Evolutionary conservation across 2,329 filamentous ascomycete species (phyloP).

Genomic region (Botrytis pseudocinerea): DNA sequence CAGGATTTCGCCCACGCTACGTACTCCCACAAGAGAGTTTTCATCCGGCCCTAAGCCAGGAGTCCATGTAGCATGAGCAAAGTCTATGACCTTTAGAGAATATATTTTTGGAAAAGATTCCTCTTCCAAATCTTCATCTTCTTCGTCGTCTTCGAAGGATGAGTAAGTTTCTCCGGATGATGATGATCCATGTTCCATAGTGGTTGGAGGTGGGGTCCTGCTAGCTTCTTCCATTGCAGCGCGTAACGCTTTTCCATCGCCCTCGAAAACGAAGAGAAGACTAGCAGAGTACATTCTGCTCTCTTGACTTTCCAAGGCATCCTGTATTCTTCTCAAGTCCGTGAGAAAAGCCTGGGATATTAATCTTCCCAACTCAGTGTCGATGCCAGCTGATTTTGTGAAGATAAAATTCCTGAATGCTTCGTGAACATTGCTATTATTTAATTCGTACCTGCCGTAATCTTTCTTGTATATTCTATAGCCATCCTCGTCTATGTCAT

Average conservation of each 20-base stretch:
- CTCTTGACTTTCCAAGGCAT: slow-evolving; percentile 56
- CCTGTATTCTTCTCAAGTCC: slow-evolving; percentile 54
- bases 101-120: slow-evolving; percentile 65
- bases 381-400: slow-evolving; percentile 58
- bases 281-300: slow-evolving; percentile 60
- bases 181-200: slow-evolving; percentile 38
- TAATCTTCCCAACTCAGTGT: slow-evolving; percentile 56
- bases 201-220: slow-evolving; percentile 36
- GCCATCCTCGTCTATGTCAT: slow-evolving; percentile 53
- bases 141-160: slow-evolving; percentile 46
- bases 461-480: slow-evolving; percentile 65
- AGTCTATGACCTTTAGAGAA: slow-evolving; percentile 88
- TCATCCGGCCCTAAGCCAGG: slow-evolving; percentile 83
- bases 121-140: slow-evolving; percentile 55
- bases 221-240: slow-evolving; percentile 41
- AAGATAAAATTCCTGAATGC: slow-evolving; percentile 60
- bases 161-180: slow-evolving; percentile 30
- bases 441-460: slow-evolving; percentile 56
- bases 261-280: slow-evolving; percentile 64
- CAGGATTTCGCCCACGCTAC: slow-evolving; percentile 71
- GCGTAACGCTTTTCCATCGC: slow-evolving; percentile 56
- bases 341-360: slow-evolving; percentile 55
- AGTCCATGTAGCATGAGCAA: slow-evolving; percentile 84
- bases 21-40: slow-evolving; percentile 74
- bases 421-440: slow-evolving; percentile 54